Evolutionary conservation across 1,284 basidiomycete species (phyloP).

Genomic region (Psilocybe mexicana): DNA sequence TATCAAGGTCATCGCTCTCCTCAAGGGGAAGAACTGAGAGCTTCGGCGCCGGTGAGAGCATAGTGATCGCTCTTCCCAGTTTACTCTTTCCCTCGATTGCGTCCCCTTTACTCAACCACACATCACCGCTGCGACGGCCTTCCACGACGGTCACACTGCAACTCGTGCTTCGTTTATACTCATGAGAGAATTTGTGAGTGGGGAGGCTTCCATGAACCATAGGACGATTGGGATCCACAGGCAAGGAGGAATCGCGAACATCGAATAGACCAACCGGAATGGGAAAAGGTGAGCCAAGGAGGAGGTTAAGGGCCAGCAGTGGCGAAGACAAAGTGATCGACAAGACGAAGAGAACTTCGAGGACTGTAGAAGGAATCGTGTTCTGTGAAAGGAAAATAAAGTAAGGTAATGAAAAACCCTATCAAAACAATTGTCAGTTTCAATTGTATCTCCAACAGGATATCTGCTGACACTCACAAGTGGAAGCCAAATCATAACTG

Average conservation of each 20-base stretch:
- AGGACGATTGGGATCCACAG: conserved; percentile 31
- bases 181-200: conserved; percentile 46
- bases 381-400: conserved; percentile 46
- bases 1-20: conserved; percentile 40
- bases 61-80: conserved; percentile 55
- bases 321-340: conserved; percentile 69
- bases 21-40: conserved; percentile 63
- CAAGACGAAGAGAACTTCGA: conserved; percentile 53
- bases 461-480: conserved; percentile 45
- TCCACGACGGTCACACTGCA: conserved; percentile 66
- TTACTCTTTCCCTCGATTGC: conserved; percentile 64
- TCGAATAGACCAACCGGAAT: conserved; percentile 67
- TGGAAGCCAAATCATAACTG: conserved; percentile 64
- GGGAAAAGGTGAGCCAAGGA: conserved; percentile 60
- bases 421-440: conserved; percentile 5
- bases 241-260: conserved; percentile 42
- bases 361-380: conserved; percentile 34
- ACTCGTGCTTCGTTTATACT: conserved; percentile 64
- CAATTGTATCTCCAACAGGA: conserved; percentile 1
- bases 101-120: conserved; percentile 68
- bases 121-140: conserved; percentile 65
- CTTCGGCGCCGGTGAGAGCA: conserved; percentile 62
- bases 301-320: conserved; percentile 57
- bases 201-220: conserved; percentile 31
- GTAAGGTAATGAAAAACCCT: conserved; percentile 64